A percentile compares a stretch with the other conserved stretches of the same genome.
Evolutionary conservation across 345 rosid species (phyloP).

Genomic region (Eucalyptus curtisii): DNA sequence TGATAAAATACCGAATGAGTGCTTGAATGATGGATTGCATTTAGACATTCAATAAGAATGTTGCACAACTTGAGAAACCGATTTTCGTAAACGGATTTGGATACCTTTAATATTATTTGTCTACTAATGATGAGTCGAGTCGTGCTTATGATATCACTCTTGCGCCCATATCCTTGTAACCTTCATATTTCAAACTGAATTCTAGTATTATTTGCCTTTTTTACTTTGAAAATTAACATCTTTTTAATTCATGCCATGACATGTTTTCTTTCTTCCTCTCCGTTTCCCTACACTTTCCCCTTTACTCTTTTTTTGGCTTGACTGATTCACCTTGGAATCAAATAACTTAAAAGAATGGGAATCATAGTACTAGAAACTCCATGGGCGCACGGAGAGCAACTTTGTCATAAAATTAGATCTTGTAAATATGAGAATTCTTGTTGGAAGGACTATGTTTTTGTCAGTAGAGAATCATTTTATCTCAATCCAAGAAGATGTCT

Average conservation of each 20-base stretch:
- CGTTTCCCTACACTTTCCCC: neutral
- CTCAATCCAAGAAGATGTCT: neutral
- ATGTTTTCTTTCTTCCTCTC: neutral
- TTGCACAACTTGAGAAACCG: accelerated
- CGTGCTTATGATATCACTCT: neutral
- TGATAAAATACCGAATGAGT: neutral
- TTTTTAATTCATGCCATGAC: neutral
- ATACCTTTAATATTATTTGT: neutral
- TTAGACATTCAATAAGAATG: neutral
- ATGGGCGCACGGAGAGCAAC: neutral
- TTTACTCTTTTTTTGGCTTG: no score
- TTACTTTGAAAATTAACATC: neutral
- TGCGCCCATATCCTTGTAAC: no score
- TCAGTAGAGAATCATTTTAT: neutral
- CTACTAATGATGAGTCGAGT: neutral
- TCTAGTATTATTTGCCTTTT: neutral
- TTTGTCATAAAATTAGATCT: neutral
- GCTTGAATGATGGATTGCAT: neutral
- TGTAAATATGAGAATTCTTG: neutral
- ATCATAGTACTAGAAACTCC: neutral
- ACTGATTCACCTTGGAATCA: neutral
- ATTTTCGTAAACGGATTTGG: neutral
- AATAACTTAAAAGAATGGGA: neutral
- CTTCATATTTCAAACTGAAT: neutral
- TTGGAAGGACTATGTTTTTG: neutral